Evolutionary conservation across 202 grass and related monocot genomes (phyloP), one percentile per base, ranked within the genome.

Genomic region (Sporobolus alterniflorus): DNA sequence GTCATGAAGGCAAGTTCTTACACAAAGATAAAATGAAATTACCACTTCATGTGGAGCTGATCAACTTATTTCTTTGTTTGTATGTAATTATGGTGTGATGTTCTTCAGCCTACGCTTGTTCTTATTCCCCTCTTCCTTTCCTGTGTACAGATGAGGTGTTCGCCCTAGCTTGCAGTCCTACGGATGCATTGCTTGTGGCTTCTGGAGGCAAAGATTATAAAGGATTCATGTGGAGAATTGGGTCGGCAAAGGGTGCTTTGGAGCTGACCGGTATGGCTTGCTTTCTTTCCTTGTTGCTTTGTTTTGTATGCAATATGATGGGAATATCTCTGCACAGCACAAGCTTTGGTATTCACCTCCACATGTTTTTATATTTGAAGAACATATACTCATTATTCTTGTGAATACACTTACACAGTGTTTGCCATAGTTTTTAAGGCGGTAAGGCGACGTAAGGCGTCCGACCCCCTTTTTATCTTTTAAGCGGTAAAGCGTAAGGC

Each of bases 191-290:
- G 29, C 89, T 99, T 89, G 93, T 94, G 60, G 89, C 88, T 34
- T 89, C 96, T 59, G 93, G 96, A 63, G 93, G 93, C 34, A 94
- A 89, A 89, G 91, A 99, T 77, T 89, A 98, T 71, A 96, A 66
- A 85, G 96, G 87, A 66, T 98, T 92, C 69, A 47, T 99, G 69
- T 99, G 93, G 96, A 99, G 86, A 64, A 99, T 96, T 89, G 91
- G 91, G 74, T 86, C 80, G 65, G 20, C 48, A 80, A 89, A 89
- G 66, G 60, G 57, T 59, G 70, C 59, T 49, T 16, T 94, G 64
- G 96, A 99, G 91, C 89, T 98, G 57, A 78, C 67, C 57, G 84
- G 84, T 80, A 86, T 63, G 24, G 7, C 63, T 61, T 32, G 5
- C 1, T 42, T 63, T 25, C 15, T 64, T 61, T 6, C 47, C 9